Evolutionary conservation across 169 alveolate species (phyloP), one percentile per base, ranked within the genome.

Genomic region (Plasmodium reichenowi): DNA sequence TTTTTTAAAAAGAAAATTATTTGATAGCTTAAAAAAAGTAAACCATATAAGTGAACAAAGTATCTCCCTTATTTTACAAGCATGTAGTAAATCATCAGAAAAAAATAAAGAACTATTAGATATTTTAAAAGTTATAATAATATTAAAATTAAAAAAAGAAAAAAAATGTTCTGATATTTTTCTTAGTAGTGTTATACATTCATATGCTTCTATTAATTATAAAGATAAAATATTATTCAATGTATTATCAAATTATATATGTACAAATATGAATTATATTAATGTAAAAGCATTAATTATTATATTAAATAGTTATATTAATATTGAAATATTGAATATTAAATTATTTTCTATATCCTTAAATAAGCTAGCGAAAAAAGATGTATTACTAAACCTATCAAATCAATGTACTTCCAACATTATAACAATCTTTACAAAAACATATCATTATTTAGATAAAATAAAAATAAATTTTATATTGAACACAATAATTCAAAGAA

Each of bases 31-130:
- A 26, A 54, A 22, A 38, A 83, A 71, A 43, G 24, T 85, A 4
- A 70, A 60, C 58, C 67, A 85, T 50, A 85, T 85, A 5, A 85
- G 92, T 38, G 92, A 85, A 38, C 92, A 85, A 32, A 85, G 92
- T 64, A 85, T 85, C n/a, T 85, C 92, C 2, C 54, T 85, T 20
- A 85, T 85, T 29, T 73, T 85, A 71, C 71, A 85, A 24, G 92
- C 92, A 29, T 72, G 56, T 63, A 85, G 75, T 13, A 85, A 71
- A 43, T 71, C 87, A 7, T 60, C 29, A 1, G 54, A 24, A 48
- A 85, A 71, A 32, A 71, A 85, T 47, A 85, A 85, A 52, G 8
- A 17, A 8, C 48, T 85, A 2, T 48, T 85, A 59, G 92, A 85
- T 58, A 26, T 85, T 17, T 59, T 85, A 1, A 85, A 85, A 38